Percentiles rank a stretch among this genome's conserved stretches.
Conservation (phyloP, 2,329 filamentous ascomycete genomes). For the Hymenoscyphus repandus region DNA sequence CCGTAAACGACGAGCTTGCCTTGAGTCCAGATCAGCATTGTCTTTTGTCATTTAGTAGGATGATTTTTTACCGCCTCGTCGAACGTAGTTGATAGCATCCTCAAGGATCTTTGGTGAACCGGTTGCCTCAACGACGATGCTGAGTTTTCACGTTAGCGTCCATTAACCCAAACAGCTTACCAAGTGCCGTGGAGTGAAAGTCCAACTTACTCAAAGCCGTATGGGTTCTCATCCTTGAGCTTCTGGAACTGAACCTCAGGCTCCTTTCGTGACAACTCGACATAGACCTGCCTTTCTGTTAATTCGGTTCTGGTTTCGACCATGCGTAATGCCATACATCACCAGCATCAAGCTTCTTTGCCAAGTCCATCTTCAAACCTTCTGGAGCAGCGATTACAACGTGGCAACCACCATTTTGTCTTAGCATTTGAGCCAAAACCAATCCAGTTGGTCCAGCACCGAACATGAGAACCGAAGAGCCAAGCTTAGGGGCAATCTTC, state of each 20-base stretch:
- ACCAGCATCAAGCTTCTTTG: constrained; percentile 49
- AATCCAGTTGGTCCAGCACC: constrained; percentile 64
- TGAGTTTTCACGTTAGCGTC: not conserved
- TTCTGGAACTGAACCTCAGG: constrained; percentile 55
- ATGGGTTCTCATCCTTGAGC: constrained; percentile 59
- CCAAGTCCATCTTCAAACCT: constrained; percentile 67
- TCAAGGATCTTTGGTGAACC: constrained; percentile 65
- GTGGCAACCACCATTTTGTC: constrained; percentile 65
- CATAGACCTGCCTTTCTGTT: constrained; percentile 32
- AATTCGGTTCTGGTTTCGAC: too few species aligned
- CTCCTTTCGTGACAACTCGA: constrained; percentile 49
- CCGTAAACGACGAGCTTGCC: constrained; percentile 60
- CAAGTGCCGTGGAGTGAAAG: not conserved
- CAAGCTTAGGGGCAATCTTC: constrained; percentile 61
- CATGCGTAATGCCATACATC: constrained; percentile 32
- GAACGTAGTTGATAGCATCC: constrained; percentile 65
- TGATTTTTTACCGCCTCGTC: constrained; percentile 52
- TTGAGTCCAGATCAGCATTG: too few species aligned
- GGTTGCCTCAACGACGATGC: constrained; percentile 64
- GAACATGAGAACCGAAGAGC: constrained; percentile 61
- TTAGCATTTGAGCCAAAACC: constrained; percentile 42
- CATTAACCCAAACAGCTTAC: constrained; percentile 1
- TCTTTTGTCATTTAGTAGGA: too few species aligned
- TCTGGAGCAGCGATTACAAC: constrained; percentile 64
- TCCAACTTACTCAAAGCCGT: constrained; percentile 55